phyloP scores from a whole-genome alignment of 306 rosid genomes.

The Castanea mollissima region DNA sequence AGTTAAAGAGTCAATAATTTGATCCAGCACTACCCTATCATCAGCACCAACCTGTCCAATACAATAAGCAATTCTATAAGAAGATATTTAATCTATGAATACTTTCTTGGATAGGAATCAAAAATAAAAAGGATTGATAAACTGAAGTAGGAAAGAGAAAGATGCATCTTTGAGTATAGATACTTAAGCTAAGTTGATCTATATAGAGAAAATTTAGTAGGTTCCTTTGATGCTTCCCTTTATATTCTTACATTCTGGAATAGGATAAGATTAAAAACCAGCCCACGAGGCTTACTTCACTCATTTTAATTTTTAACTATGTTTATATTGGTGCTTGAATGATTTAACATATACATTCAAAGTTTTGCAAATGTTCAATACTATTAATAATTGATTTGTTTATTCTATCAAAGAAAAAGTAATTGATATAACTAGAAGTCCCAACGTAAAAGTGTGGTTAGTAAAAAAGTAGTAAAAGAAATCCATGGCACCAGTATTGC shows the following conservation, averaged over 20 bases:
- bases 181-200: neutral
- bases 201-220: neutral
- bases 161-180: neutral
- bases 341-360: neutral
- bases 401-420: neutral
- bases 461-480: no score
- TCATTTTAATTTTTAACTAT: neutral
- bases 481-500: no score
- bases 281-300: neutral
- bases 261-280: neutral
- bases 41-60: constrained; percentile 84
- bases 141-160: neutral
- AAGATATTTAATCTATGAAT: constrained; percentile 3
- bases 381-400: neutral
- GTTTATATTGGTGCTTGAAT: neutral
- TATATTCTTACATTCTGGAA: neutral
- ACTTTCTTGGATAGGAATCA: neutral
- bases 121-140: neutral
- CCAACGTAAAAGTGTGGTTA: no score
- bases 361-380: neutral
- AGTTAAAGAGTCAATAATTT: constrained; percentile 75
- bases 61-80: constrained; percentile 13
- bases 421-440: no score
- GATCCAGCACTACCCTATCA: constrained; percentile 59
- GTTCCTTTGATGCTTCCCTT: neutral